These are phyloP conservation scores for Tubosaeta brunneosetosa DNA, from an alignment of 768 basidiomycete species.

Conservation along the genomic window DNA sequence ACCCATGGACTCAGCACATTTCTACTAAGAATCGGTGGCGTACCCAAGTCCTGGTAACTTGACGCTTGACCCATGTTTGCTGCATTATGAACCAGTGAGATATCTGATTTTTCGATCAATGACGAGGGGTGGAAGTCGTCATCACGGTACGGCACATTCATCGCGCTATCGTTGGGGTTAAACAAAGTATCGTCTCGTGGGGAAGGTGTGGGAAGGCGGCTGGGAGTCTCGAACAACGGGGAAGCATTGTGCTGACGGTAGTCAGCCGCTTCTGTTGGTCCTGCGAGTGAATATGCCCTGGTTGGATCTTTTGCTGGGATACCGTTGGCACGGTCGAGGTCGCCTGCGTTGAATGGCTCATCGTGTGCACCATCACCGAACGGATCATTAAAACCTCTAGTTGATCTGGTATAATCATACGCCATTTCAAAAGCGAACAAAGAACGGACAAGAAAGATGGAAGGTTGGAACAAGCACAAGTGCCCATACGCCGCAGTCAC, in stretches of 20 bases:
- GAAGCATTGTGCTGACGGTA: conserved; percentile 21
- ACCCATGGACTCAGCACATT: not conserved
- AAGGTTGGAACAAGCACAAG: not conserved
- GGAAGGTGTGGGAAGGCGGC: conserved; percentile 18
- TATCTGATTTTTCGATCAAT: conserved; percentile 20
- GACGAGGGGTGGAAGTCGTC: conserved; percentile 17
- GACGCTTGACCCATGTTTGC: conserved; percentile 37
- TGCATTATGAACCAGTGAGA: conserved; percentile 45
- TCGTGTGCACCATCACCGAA: conserved; percentile 23
- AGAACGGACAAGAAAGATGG: not conserved
- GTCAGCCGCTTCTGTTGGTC: conserved; percentile 21
- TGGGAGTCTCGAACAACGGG: conserved; percentile 11
- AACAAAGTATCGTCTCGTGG: conserved; percentile 1
- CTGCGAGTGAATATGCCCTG: not conserved
- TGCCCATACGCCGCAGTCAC: not conserved
- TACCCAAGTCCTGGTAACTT: conserved; percentile 54
- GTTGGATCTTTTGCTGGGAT: conserved; percentile 11
- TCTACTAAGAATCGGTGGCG: not conserved
- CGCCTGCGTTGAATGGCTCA: conserved; percentile 18
- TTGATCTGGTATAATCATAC: conserved; percentile 7
- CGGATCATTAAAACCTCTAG: conserved; percentile 18
- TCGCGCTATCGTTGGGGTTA: conserved; percentile 4
- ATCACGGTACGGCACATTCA: conserved; percentile 20
- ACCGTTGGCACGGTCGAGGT: conserved; percentile 17
- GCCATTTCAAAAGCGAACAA: conserved; percentile 26